A percentile compares a stretch with the other conserved stretches of the same genome.
phyloP scores from a whole-genome alignment of 2,329 filamentous ascomycete genomes.

The Exophiala calicioides region DNA sequence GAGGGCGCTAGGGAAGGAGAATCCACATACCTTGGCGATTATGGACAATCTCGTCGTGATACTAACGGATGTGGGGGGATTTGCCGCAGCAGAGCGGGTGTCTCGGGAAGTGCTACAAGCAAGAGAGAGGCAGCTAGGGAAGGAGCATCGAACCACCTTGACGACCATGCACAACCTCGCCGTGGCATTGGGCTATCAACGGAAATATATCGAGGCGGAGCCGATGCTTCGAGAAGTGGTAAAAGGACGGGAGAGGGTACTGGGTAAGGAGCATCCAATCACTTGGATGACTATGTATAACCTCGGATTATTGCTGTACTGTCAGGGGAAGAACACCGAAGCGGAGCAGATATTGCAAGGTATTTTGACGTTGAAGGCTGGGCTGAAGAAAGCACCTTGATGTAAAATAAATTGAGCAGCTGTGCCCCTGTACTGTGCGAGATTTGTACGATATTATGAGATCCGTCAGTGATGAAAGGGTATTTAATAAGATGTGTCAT shows the following conservation, averaged over 20 bases:
- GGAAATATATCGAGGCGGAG: not conserved
- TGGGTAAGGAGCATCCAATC: not conserved
- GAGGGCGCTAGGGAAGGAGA: not conserved
- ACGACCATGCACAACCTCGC: not conserved
- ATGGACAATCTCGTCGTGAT: not conserved
- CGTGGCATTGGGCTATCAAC: not conserved
- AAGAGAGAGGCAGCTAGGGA: not conserved
- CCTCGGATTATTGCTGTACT: not conserved
- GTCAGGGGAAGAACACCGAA: not conserved
- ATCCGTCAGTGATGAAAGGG: no score
- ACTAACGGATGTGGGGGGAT: not conserved
- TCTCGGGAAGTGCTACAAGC: not conserved
- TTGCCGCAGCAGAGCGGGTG: not conserved
- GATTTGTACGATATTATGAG: no score
- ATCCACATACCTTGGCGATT: not conserved
- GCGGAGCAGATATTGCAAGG: not conserved
- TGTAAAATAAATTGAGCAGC: no score
- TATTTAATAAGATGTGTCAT: no score
- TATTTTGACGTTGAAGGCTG: no score
- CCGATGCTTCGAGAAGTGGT: not conserved
- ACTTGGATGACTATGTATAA: not conserved
- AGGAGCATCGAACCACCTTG: not conserved
- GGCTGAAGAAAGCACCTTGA: no score
- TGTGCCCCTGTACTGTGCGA: no score
- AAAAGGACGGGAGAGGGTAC: not conserved